These are phyloP conservation scores for Fusarium pilosicola DNA, from an alignment of 2,329 filamentous ascomycete species.

Conservation along the genomic window DNA sequence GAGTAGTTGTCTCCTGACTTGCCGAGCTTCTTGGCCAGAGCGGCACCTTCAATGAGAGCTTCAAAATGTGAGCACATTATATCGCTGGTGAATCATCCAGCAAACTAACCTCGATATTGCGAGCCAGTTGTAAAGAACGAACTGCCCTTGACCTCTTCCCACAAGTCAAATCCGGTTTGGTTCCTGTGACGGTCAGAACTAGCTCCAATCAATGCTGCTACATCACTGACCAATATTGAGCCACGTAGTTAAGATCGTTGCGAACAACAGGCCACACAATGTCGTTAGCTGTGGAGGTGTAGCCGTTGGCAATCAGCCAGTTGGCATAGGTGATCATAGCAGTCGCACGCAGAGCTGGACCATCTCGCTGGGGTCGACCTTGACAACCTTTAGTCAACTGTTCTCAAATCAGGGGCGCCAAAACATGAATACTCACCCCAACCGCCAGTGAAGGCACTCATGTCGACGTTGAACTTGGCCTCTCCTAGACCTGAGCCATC, in stretches of 20 bases:
- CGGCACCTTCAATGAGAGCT: conserved; percentile 73
- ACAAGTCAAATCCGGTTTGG: conserved; percentile 76
- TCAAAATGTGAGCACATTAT: not conserved
- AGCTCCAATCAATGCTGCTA: not conserved
- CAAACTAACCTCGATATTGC: conserved; percentile 69
- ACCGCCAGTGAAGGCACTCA: conserved; percentile 69
- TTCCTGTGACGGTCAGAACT: conserved; percentile 52
- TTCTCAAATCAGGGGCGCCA: not conserved
- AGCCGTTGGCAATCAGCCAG: conserved; percentile 75
- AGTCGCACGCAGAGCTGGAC: conserved; percentile 79
- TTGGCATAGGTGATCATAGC: conserved; percentile 77
- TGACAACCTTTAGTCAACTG: conserved; percentile 8
- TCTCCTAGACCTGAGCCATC: conserved; percentile 71
- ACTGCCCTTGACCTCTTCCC: conserved; percentile 81
- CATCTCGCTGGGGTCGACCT: conserved; percentile 81
- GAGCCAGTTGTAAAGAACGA: conserved; percentile 82
- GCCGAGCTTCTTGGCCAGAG: conserved; percentile 71
- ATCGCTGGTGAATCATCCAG: not conserved
- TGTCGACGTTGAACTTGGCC: conserved; percentile 76
- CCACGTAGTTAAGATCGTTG: conserved; percentile 80
- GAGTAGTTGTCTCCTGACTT: conserved; percentile 69
- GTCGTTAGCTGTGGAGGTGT: conserved; percentile 63
- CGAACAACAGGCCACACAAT: conserved; percentile 78
- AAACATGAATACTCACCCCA: conserved; percentile 63
- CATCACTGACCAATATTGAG: conserved; percentile 70